phyloP scores from a whole-genome alignment of 371 early-diverging fungal species.

The Mortierella sp. region DNA sequence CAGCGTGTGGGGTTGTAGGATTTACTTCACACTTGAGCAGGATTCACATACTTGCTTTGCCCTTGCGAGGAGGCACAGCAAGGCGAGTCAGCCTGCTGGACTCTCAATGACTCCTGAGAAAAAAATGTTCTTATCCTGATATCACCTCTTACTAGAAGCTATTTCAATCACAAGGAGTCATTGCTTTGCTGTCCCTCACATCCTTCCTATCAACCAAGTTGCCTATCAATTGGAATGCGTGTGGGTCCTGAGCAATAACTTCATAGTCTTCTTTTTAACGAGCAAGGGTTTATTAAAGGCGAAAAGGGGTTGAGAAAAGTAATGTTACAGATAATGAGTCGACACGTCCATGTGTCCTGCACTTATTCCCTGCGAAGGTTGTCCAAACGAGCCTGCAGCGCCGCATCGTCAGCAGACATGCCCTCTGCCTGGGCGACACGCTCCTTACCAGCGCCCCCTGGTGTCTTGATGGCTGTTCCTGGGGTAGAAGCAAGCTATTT shows the following conservation, averaged over 20 bases:
- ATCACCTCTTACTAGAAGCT: not conserved
- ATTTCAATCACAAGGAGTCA: not conserved
- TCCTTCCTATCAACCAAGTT: not conserved
- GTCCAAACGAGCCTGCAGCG: conserved; percentile 91
- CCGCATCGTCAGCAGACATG: conserved; percentile 84
- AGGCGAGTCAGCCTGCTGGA: too few relatives aligned
- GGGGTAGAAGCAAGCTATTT: conserved; percentile 66
- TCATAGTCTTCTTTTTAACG: not conserved
- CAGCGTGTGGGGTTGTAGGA: not conserved
- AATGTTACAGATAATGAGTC: not conserved
- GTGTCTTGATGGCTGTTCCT: conserved; percentile 62
- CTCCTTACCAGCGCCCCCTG: conserved; percentile 60
- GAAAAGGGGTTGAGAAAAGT: not conserved
- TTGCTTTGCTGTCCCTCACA: not conserved
- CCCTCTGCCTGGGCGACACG: conserved; percentile 60
- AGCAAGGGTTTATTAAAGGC: not conserved
- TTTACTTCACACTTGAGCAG: not conserved
- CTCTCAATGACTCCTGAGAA: not conserved
- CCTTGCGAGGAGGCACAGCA: too few relatives aligned
- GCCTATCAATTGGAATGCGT: not conserved
- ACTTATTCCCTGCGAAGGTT: conserved; percentile 87
- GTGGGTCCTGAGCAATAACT: not conserved
- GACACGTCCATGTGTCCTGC: not conserved
- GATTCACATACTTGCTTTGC: too few relatives aligned
- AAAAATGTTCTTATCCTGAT: not conserved